Conservation (phyloP, 2,329 filamentous ascomycete species). For the Curvularia hawaiiensis region DNA sequence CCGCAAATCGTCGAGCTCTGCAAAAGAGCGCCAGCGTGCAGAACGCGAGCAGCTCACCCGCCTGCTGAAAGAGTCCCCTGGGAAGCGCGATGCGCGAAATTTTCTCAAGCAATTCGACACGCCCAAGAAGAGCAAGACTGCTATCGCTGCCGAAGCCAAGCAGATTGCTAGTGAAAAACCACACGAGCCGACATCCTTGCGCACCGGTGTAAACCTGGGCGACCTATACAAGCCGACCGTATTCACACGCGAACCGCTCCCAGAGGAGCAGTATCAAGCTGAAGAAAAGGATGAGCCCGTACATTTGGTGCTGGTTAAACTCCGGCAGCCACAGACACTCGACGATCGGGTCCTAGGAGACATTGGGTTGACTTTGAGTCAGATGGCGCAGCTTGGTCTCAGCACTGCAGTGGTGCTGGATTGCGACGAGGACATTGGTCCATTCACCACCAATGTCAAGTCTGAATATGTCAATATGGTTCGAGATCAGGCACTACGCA, state of each 20-base stretch:
- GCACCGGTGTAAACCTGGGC: constrained; percentile 64
- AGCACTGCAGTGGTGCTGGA: constrained; percentile 84
- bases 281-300: constrained; percentile 52
- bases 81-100: constrained; percentile 88
- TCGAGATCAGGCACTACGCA: constrained; percentile 71
- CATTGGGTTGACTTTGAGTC: constrained; percentile 81
- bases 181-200: constrained; percentile 42
- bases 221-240: constrained; percentile 64
- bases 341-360: constrained; percentile 72
- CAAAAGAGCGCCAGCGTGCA: constrained; percentile 44
- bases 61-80: constrained; percentile 83
- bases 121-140: constrained; percentile 26
- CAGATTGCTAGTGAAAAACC: constrained; percentile 25
- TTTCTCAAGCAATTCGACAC: constrained; percentile 84
- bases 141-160: constrained; percentile 15
- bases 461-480: constrained; percentile 49
- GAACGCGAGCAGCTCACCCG: constrained; percentile 46
- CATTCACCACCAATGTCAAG: constrained; percentile 37
- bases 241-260: constrained; percentile 60
- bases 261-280: constrained; percentile 39
- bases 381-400: constrained; percentile 82
- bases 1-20: constrained; percentile 33
- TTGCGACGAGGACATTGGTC: constrained; percentile 55
- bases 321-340: constrained; percentile 74
- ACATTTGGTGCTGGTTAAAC: constrained; percentile 85